Percentiles rank a stretch among this genome's conserved stretches.
These are phyloP conservation scores for Trichoderma reesei DNA, from an alignment of 495 filamentous ascomycete species.

Conservation along the genomic window DNA sequence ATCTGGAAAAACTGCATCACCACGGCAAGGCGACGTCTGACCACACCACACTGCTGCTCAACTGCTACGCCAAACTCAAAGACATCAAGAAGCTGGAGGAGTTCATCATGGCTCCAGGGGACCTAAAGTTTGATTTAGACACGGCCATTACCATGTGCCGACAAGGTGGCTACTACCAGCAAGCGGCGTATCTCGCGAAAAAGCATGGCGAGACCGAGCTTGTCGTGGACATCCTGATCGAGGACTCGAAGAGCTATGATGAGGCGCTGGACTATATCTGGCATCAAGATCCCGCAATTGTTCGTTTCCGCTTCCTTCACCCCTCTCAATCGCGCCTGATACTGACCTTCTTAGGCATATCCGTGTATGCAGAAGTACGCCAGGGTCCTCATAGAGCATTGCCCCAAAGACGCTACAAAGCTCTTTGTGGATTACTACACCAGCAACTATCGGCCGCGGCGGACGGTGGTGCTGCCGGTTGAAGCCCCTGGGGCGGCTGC, in stretches of 20 bases:
- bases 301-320: slow-evolving; percentile 22
- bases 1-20: slow-evolving; percentile 92
- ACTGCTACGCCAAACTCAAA: slow-evolving; percentile 96
- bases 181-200: slow-evolving; percentile 89
- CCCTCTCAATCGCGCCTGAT: slow-evolving; percentile 20
- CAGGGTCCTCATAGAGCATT: slow-evolving; percentile 76
- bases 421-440: slow-evolving; percentile 92
- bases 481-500: slow-evolving; percentile 29
- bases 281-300: slow-evolving; percentile 71
- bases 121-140: slow-evolving; percentile 92
- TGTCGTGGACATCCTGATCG: slow-evolving; percentile 89
- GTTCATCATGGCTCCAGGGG: slow-evolving; percentile 91
- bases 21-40: slow-evolving; percentile 91
- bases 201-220: slow-evolving; percentile 91
- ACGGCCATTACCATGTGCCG: slow-evolving; percentile 97
- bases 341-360: slow-evolving; percentile 51
- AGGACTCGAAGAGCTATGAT: slow-evolving; percentile 80
- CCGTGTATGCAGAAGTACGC: slow-evolving; percentile 91
- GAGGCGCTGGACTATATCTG: slow-evolving; percentile 89
- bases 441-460: slow-evolving; percentile 65
- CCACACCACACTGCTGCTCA: slow-evolving; percentile 87
- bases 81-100: slow-evolving; percentile 90
- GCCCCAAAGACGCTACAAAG: slow-evolving; percentile 65
- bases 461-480: slow-evolving; percentile 47
- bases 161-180: slow-evolving; percentile 94